phyloP scores from a whole-genome alignment of 495 filamentous ascomycete species.

The Terfezia claveryi region DNA sequence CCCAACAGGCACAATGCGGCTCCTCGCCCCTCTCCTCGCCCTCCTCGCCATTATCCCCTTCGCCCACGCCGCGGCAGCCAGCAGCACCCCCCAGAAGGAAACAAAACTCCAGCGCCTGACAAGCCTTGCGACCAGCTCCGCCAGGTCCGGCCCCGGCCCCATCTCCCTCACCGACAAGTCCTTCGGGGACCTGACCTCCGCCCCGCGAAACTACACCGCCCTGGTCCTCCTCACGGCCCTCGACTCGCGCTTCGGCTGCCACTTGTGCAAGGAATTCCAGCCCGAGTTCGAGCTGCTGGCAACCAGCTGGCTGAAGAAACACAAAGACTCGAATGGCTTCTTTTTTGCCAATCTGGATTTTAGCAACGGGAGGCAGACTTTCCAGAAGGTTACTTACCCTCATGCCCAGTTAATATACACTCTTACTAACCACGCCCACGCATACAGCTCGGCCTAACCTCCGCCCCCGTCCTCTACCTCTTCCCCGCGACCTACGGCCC shows the following conservation, averaged over 20 bases:
- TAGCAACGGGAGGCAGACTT: conserved; percentile 56
- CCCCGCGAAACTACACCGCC: conserved; percentile 63
- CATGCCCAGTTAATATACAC: conserved; percentile 4
- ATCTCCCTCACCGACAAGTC: conserved; percentile 47
- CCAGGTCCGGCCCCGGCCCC: conserved; percentile 39
- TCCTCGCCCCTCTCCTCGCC: conserved; percentile 36
- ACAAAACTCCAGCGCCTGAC: conserved; percentile 36
- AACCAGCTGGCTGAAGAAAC: conserved; percentile 67
- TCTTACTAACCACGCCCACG: not conserved
- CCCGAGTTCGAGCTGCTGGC: conserved; percentile 83
- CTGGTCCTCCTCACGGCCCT: conserved; percentile 72
- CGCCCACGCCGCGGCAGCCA: conserved; percentile 34
- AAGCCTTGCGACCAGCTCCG: conserved; percentile 40
- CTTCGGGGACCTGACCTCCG: conserved; percentile 51
- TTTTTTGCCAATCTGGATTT: conserved; percentile 83
- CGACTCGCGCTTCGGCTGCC: conserved; percentile 65
- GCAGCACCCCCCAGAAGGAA: conserved; percentile 23
- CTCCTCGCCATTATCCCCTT: conserved; percentile 30
- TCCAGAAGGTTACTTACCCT: conserved; percentile 47
- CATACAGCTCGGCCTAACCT: conserved; percentile 69
- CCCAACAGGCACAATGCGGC: not conserved
- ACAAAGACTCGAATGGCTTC: conserved; percentile 52
- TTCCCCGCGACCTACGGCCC: conserved; percentile 81
- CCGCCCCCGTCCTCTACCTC: conserved; percentile 69
- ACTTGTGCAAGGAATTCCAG: conserved; percentile 72